phyloP scores from a whole-genome alignment of 345 rosid genomes.

The Citrus trifoliata region DNA sequence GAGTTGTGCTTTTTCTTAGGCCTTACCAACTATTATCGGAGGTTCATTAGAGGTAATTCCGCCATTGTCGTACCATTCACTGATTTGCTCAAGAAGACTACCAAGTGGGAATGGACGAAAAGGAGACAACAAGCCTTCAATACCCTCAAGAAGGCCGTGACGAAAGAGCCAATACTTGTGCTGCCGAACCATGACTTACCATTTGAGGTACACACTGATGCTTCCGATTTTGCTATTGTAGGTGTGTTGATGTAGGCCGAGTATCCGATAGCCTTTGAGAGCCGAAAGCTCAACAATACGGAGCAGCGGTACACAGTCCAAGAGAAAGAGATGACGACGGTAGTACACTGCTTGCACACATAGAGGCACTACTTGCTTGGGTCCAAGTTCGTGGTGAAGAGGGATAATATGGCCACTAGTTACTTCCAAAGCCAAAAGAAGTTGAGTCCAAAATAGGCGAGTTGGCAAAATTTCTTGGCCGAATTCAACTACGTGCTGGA shows the following conservation, averaged over 20 bases:
- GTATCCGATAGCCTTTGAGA: background rate
- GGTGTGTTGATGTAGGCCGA: background rate
- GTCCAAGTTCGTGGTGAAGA: background rate
- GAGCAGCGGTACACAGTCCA: rapidly evolving
- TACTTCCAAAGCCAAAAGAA: background rate
- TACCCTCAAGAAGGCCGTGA: no score
- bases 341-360: background rate
- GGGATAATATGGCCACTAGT: background rate
- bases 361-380: background rate
- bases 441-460: background rate
- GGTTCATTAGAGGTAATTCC: no score
- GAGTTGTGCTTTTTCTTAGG: no score
- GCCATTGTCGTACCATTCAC: rapidly evolving
- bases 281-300: background rate
- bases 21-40: no score
- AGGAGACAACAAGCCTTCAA: no score
- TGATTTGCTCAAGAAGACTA: no score
- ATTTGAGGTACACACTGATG: no score
- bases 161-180: no score
- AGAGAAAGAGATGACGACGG: rapidly evolving
- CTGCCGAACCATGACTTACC: no score
- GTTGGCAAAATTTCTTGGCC: background rate
- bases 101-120: no score
- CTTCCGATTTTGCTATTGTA: no score
- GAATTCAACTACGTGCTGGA: background rate